phyloP scores from a whole-genome alignment of 2,329 filamentous ascomycete species.

The Neonectria punicea region DNA sequence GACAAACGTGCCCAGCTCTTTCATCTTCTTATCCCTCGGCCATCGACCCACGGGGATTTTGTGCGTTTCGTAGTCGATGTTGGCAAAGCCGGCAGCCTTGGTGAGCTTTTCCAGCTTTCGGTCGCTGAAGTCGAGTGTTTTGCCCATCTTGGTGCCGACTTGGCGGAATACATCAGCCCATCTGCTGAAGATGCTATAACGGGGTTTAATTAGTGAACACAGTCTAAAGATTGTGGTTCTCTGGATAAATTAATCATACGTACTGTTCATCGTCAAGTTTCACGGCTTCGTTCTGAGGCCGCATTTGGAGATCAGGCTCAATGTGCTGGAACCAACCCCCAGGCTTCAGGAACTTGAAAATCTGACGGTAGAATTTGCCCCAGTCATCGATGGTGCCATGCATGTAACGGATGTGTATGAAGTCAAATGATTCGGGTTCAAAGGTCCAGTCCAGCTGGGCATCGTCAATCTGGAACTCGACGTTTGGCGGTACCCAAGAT shows the following conservation, averaged over 20 bases:
- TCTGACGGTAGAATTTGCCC: constrained; percentile 34
- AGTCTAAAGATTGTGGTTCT: neutral
- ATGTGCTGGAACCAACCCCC: constrained; percentile 42
- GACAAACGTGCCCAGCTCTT: constrained; percentile 38
- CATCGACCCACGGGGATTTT: constrained; percentile 35
- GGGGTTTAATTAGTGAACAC: accelerated
- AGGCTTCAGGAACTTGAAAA: constrained; percentile 35
- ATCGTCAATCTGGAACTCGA: constrained; percentile 52
- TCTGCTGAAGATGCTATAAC: constrained; percentile 27
- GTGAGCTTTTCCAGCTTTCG: constrained; percentile 32
- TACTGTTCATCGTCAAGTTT: constrained; percentile 33
- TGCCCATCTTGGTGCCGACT: constrained; percentile 31
- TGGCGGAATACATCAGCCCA: constrained; percentile 30
- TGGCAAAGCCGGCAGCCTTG: constrained; percentile 18
- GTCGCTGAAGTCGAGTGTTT: constrained; percentile 35
- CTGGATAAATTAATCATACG: accelerated
- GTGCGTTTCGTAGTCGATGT: constrained; percentile 22
- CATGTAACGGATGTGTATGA: constrained; percentile 47
- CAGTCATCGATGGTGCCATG: constrained; percentile 46
- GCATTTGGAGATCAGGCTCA: constrained; percentile 38
- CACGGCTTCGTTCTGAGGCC: constrained; percentile 21
- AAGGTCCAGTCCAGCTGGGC: constrained; percentile 56
- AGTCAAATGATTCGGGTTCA: constrained; percentile 43
- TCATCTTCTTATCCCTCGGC: constrained; percentile 37
- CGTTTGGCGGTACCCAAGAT: constrained; percentile 47